Evolutionary conservation across 2,329 filamentous ascomycete species (phyloP).

Genomic region (Fusarium sp.): DNA sequence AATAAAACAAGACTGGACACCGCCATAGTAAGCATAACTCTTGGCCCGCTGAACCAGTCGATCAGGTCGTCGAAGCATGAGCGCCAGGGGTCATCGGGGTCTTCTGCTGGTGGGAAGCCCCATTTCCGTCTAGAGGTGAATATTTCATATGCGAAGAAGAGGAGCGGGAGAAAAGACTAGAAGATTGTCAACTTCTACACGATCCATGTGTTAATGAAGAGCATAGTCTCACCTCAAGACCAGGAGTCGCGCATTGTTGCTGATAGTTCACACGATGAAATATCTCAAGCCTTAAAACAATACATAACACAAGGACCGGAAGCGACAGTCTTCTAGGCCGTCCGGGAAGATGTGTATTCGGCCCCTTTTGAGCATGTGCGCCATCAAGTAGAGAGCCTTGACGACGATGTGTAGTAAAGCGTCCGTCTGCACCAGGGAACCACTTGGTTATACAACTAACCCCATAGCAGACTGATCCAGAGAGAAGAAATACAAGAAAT

Average conservation of each 20-base stretch:
- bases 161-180: slow-evolving; percentile 61
- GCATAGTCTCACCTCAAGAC: slow-evolving; percentile 58
- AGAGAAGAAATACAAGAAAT: slow-evolving; percentile 60
- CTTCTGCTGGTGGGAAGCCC: slow-evolving; percentile 48
- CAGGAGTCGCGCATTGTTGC: slow-evolving; percentile 64
- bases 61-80: slow-evolving; percentile 61
- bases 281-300: slow-evolving; percentile 62
- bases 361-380: slow-evolving; percentile 50
- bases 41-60: slow-evolving; percentile 60
- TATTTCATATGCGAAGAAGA: slow-evolving; percentile 61
- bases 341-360: slow-evolving; percentile 55
- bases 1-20: slow-evolving; percentile 56
- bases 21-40: slow-evolving; percentile 52
- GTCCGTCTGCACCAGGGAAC: slow-evolving; percentile 61
- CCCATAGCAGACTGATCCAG: slow-evolving; percentile 57
- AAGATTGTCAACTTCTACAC: slow-evolving; percentile 10
- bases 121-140: slow-evolving; percentile 53
- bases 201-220: background rate
- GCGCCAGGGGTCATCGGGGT: slow-evolving; percentile 62
- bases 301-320: slow-evolving; percentile 57
- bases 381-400: slow-evolving; percentile 39
- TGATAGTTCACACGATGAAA: slow-evolving; percentile 60
- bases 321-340: slow-evolving; percentile 62
- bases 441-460: slow-evolving; percentile 59
- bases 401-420: slow-evolving; percentile 55